Percentiles rank a stretch among this genome's conserved stretches.
These are phyloP conservation scores for Centaurea solstitialis DNA, from an alignment of 129 eudicot genomes.

Conservation along the genomic window DNA sequence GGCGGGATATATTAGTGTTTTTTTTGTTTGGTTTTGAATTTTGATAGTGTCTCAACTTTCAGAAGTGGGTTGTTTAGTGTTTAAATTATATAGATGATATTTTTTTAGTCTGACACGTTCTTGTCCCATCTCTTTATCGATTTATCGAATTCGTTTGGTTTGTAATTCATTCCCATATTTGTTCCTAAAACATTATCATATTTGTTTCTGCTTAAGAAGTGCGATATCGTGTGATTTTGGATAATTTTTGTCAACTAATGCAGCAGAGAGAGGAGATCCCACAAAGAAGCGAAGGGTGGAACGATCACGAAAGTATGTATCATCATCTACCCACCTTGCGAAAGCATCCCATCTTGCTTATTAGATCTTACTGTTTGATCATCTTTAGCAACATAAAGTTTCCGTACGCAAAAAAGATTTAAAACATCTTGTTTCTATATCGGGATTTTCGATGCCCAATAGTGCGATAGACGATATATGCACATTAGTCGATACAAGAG, in stretches of 20 bases:
- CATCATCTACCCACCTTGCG: neutral
- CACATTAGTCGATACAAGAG: neutral
- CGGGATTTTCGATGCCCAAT: neutral
- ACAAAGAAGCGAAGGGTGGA: constrained; percentile 73
- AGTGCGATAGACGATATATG: neutral
- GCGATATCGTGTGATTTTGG: neutral
- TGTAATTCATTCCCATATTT: too few species aligned
- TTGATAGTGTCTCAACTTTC: too few species aligned
- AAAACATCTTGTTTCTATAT: neutral
- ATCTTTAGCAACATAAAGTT: neutral
- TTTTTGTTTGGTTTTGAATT: too few species aligned
- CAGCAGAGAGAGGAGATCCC: constrained; percentile 65
- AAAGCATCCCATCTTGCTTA: neutral
- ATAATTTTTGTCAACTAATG: constrained; percentile 11
- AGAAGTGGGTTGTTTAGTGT: too few species aligned
- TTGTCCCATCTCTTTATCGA: too few species aligned
- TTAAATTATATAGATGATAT: too few species aligned
- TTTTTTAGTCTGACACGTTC: too few species aligned
- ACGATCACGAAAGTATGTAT: constrained; percentile 62
- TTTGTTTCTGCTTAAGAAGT: neutral
- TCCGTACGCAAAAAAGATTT: neutral
- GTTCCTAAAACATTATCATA: too few species aligned
- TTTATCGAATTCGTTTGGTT: too few species aligned
- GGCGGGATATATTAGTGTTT: too few species aligned
- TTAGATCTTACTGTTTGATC: neutral